Conservation (phyloP, 306 rosid genomes). For the Dicorynia guianensis region DNA sequence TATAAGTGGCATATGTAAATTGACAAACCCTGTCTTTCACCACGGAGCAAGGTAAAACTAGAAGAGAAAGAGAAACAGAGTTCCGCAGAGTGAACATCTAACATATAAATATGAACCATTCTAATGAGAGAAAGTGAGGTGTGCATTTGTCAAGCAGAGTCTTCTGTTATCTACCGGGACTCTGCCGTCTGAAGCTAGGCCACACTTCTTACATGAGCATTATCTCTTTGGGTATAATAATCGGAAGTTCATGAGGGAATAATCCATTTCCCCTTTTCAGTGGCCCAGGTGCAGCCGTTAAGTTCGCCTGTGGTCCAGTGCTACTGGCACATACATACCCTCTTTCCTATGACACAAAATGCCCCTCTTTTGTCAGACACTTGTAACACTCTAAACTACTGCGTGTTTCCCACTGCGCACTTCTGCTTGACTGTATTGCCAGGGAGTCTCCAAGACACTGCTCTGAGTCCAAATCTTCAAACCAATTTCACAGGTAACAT, state of each 20-base stretch:
- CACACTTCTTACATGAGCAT: slow-evolving; percentile 72
- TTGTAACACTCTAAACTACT: too few relatives aligned
- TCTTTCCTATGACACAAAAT: slow-evolving; percentile 16
- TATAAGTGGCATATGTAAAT: neutral
- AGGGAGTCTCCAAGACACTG: slow-evolving; percentile 28
- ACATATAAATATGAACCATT: slow-evolving; percentile 55
- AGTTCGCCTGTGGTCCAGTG: slow-evolving; percentile 30
- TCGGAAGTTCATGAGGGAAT: slow-evolving; percentile 27
- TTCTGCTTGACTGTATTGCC: slow-evolving; percentile 30
- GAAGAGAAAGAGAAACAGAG: neutral
- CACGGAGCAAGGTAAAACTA: too few relatives aligned
- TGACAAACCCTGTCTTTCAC: too few relatives aligned
- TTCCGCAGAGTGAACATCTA: neutral
- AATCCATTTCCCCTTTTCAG: slow-evolving; percentile 74
- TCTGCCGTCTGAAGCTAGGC: slow-evolving; percentile 58
- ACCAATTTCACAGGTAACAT: slow-evolving; percentile 48
- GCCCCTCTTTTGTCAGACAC: slow-evolving; percentile 38
- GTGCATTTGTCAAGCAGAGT: slow-evolving; percentile 22
- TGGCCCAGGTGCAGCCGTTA: slow-evolving; percentile 71
- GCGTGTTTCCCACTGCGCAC: neutral
- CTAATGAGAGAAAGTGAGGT: slow-evolving; percentile 31
- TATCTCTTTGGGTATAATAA: slow-evolving; percentile 58
- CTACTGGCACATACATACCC: slow-evolving; percentile 56
- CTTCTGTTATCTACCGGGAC: slow-evolving; percentile 51
- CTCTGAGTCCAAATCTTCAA: slow-evolving; percentile 25